These are phyloP conservation scores for Schizochytrium sp. DNA, from an alignment of 108 stramenopile genomes.

Conservation along the genomic window DNA sequence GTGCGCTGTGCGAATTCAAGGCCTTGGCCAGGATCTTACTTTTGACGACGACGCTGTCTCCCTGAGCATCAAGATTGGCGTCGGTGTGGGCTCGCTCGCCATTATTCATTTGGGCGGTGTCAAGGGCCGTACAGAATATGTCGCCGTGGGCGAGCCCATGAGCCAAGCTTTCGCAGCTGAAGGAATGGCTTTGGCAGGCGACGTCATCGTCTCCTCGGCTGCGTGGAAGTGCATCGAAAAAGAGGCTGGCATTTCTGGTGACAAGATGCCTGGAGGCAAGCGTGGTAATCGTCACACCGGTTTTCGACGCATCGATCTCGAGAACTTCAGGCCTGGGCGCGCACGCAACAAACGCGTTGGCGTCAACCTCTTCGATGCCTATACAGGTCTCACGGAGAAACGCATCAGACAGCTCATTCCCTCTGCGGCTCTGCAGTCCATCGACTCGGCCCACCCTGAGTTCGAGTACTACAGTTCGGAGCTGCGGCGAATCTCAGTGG, in stretches of 20 bases:
- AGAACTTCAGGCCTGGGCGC: background rate
- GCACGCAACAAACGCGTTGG: background rate
- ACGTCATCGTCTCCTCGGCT: slow-evolving; percentile 35
- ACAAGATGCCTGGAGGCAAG: background rate
- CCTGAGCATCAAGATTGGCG: slow-evolving; percentile 46
- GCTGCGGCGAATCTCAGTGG: slow-evolving; percentile 34
- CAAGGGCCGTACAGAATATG: slow-evolving; percentile 39
- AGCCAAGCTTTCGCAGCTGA: slow-evolving; percentile 49
- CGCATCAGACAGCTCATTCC: background rate
- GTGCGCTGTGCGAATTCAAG: slow-evolving; percentile 46
- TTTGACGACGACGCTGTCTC: slow-evolving; percentile 18
- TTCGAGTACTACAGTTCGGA: slow-evolving; percentile 47
- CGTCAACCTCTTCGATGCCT: background rate
- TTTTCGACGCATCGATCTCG: background rate
- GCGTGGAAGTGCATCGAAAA: slow-evolving; percentile 24
- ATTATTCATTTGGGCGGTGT: slow-evolving; percentile 48
- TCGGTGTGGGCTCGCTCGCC: slow-evolving; percentile 42
- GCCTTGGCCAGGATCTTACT: background rate
- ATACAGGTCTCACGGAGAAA: background rate
- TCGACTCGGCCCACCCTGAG: slow-evolving; percentile 32
- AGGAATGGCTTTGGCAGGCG: slow-evolving; percentile 39
- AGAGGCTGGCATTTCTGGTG: background rate
- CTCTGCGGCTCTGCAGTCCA: background rate
- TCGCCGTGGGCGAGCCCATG: slow-evolving; percentile 49
- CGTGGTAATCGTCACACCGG: background rate